Evolutionary conservation across 768 basidiomycete genomes (phyloP), one percentile per base, ranked within the genome.

Genomic region (Cytidiella melzeri): DNA sequence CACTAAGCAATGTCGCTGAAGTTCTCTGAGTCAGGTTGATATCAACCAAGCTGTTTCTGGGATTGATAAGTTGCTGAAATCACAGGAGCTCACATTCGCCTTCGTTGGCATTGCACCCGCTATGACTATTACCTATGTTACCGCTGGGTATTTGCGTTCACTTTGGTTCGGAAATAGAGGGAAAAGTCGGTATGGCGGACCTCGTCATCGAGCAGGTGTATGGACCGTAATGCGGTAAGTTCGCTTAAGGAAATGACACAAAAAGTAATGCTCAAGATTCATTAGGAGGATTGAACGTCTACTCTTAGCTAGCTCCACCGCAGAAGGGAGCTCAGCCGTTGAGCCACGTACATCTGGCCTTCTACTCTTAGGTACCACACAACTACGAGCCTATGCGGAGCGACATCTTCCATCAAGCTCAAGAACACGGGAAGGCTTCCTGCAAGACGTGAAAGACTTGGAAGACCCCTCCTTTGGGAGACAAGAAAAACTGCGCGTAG

Each of bases 41-140:
- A 81, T 96, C 46, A 89, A 94, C 54, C 83, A 94, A 65, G 86
- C 93, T 0, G 72, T 97, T 37, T 73, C 82, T 7, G 94, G 94
- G 5, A 93, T 98, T 56, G 95, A 97, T 66, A 92, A 87, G 61
- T 72, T 98, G 47, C 81, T 98, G 55, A 91, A 86, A 56, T 94
- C 91, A 1, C 93, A 96, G 67, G 91, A 95, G 62, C 73, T 96
- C 39, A 96, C 92, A 1, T 99, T 99, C 59, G 95, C 89, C 4
- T 97, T 97, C 60, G 92, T 97, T 52, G 94, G 94, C 55, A 86
- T 98, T 13, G 93, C 95, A 0, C 95, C 95, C 7, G 84, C 87
- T 0, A 67, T 97, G 43, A 79, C 84, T 3, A 70, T 98, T 27
- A 77, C 93, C 3, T 94, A 93, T 56, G 71, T 83, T 1, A 50